Evolutionary conservation across 495 filamentous ascomycete genomes (phyloP).

Genomic region (Paragyromitra xinjiangensis): DNA sequence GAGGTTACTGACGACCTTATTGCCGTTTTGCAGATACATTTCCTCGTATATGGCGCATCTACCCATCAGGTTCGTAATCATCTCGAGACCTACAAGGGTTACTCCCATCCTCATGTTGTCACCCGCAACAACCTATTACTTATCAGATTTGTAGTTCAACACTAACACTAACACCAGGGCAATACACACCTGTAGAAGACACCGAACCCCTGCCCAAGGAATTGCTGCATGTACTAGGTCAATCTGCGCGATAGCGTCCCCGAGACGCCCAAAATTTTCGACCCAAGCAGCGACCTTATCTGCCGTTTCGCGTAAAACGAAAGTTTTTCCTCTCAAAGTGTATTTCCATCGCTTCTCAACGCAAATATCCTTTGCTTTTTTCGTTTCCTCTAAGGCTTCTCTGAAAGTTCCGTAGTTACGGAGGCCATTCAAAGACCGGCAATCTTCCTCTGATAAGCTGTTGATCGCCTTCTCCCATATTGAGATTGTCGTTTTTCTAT

Average conservation of each 20-base stretch:
- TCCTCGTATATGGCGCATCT: constrained; percentile 55
- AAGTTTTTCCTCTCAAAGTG: constrained; percentile 53
- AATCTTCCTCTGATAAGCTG: neutral
- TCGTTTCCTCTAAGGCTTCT: neutral
- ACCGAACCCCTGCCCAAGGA: constrained; percentile 62
- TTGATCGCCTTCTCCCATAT: neutral
- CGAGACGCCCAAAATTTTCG: constrained; percentile 60
- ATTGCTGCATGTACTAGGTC: constrained; percentile 61
- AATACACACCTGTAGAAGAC: constrained; percentile 59
- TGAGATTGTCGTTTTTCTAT: neutral
- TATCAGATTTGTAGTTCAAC: neutral
- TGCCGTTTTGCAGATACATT: constrained; percentile 52
- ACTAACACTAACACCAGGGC: neutral
- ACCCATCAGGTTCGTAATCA: constrained; percentile 53
- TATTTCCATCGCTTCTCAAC: constrained; percentile 49
- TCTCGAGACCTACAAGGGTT: constrained; percentile 55
- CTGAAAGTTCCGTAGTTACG: neutral
- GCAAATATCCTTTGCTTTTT: neutral
- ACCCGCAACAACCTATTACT: constrained; percentile 46
- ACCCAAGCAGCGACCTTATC: constrained; percentile 60
- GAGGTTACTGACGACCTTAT: neutral
- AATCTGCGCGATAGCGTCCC: constrained; percentile 59
- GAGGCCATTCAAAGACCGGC: neutral
- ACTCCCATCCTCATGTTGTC: constrained; percentile 46
- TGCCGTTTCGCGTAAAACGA: constrained; percentile 58